Conservation (phyloP, 2,329 filamentous ascomycete genomes). For the Tympanopsis confertula region DNA sequence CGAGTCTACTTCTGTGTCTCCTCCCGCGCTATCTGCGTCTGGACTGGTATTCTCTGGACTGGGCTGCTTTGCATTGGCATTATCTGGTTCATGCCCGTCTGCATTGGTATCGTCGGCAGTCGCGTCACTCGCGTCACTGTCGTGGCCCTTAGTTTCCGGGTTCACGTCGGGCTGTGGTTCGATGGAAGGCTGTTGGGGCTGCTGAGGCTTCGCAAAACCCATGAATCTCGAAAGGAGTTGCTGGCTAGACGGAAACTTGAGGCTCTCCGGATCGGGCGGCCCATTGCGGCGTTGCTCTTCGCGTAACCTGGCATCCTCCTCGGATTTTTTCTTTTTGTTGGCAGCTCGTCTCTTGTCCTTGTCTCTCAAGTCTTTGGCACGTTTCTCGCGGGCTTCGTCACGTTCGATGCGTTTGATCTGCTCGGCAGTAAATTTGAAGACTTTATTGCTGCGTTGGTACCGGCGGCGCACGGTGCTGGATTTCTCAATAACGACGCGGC, state of each 20-base stretch:
- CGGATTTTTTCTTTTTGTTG: neutral
- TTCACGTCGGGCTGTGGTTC: no score
- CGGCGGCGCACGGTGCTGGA: constrained; percentile 21
- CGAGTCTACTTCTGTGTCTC: no score
- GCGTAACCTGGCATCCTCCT: neutral
- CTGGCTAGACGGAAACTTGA: neutral
- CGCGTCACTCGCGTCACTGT: neutral
- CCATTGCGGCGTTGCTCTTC: neutral
- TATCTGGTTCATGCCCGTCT: neutral
- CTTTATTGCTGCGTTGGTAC: constrained; percentile 19
- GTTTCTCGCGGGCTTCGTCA: neutral
- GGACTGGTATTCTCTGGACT: neutral
- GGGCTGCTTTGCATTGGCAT: no score
- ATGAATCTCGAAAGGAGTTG: neutral
- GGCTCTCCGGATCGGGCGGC: neutral
- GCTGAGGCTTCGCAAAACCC: neutral
- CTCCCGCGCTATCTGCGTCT: neutral
- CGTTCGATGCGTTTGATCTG: constrained; percentile 8
- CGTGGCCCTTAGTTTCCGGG: neutral
- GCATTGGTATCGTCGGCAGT: neutral
- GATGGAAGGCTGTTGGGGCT: neutral
- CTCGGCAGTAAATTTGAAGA: neutral
- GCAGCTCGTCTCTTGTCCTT: neutral
- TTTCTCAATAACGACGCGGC: constrained; percentile 20
- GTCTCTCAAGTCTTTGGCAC: neutral